Percentiles rank a stretch among this genome's conserved stretches.
Evolutionary conservation across 495 filamentous ascomycete genomes (phyloP).

Genomic region (Aspergillus coremiiformis): DNA sequence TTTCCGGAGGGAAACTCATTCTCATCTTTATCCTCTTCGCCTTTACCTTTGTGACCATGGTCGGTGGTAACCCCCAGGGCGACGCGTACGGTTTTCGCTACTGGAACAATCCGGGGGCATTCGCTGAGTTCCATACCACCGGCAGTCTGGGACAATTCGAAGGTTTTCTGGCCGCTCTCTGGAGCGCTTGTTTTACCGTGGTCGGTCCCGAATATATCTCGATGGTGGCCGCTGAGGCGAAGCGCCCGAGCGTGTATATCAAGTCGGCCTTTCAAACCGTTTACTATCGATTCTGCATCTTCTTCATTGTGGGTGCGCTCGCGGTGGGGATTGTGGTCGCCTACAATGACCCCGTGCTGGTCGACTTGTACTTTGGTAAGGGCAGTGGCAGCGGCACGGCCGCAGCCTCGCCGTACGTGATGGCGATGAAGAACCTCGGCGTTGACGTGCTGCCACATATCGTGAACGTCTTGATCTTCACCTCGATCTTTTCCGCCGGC

Average conservation of each 20-base stretch:
- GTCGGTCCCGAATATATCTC: slow-evolving; percentile 68
- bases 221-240: slow-evolving; percentile 71
- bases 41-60: slow-evolving; percentile 47
- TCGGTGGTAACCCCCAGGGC: slow-evolving; percentile 61
- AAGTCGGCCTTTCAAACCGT: slow-evolving; percentile 61
- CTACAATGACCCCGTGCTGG: slow-evolving; percentile 46
- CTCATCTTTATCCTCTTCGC: slow-evolving; percentile 52
- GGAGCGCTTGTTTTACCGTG: slow-evolving; percentile 27
- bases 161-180: slow-evolving; percentile 63
- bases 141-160: slow-evolving; percentile 61
- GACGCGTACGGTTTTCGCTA: slow-evolving; percentile 70
- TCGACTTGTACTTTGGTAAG: slow-evolving; percentile 57
- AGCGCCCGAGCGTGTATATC: slow-evolving; percentile 50
- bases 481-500: slow-evolving; percentile 67
- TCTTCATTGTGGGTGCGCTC: slow-evolving; percentile 66
- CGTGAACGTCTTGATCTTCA: slow-evolving; percentile 66
- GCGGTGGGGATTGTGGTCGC: slow-evolving; percentile 61
- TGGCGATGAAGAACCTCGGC: slow-evolving; percentile 67
- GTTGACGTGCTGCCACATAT: slow-evolving; percentile 61
- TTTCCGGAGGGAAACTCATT: slow-evolving; percentile 59
- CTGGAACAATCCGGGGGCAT: slow-evolving; percentile 23
- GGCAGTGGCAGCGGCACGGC: slow-evolving; percentile 46
- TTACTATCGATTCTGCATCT: slow-evolving; percentile 61
- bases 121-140: slow-evolving; percentile 44
- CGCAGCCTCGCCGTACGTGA: slow-evolving; percentile 66